Conservation (phyloP, 2,329 filamentous ascomycete genomes). For the Leptosphaerulina australis region DNA sequence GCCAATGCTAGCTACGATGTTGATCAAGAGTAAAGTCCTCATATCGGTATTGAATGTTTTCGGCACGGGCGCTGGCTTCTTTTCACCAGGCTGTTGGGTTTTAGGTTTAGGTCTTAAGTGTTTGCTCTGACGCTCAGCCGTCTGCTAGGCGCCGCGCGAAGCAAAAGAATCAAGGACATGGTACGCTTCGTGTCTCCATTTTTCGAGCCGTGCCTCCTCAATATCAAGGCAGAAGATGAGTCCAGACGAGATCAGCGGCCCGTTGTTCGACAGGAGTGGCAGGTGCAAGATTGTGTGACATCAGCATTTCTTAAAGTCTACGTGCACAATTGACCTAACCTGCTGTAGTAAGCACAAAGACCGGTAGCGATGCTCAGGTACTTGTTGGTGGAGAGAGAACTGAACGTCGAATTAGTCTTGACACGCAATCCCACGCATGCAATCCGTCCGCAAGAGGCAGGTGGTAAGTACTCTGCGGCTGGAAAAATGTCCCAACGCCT, state of each 20-base stretch:
- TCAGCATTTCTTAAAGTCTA: background rate
- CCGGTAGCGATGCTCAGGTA: conserved; percentile 1
- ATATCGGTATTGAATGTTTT: conserved; percentile 7
- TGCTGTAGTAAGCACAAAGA: background rate
- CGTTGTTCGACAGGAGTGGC: conserved; percentile 2
- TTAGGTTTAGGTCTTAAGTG: background rate
- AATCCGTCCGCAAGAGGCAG: conserved; percentile 12
- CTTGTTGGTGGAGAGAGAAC: conserved; percentile 4
- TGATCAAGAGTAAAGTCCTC: conserved; percentile 14
- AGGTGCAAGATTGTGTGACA: conserved; percentile 14
- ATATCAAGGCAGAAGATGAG: conserved; percentile 4
- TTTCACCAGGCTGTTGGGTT: background rate
- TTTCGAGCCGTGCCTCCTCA: background rate
- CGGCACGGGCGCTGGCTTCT: background rate
- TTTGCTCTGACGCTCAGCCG: background rate
- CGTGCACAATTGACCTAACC: background rate
- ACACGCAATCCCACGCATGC: conserved; percentile 1
- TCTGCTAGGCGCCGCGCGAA: conserved; percentile 7
- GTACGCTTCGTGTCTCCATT: conserved; percentile 8
- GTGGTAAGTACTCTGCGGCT: conserved; percentile 3
- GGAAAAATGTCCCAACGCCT: background rate
- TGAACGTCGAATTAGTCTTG: background rate
- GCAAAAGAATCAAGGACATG: conserved; percentile 9
- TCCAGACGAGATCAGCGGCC: conserved; percentile 3
- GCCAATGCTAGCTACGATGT: conserved; percentile 13